Evolutionary conservation across 2,329 filamentous ascomycete species (phyloP).

Genomic region (Botrytis byssoidea): DNA sequence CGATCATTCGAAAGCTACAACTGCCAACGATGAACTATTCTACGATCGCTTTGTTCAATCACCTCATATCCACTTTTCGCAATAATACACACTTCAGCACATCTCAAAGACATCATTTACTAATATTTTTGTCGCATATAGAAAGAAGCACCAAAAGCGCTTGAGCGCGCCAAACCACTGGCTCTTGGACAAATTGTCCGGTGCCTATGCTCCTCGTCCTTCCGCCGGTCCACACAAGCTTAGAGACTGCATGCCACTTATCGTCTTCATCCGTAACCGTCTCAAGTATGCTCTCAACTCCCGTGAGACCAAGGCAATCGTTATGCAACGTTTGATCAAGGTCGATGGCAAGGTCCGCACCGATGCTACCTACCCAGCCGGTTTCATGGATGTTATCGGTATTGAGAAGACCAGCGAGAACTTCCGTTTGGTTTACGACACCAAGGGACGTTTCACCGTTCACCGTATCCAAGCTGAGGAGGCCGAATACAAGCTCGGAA

Average conservation of each 20-base stretch:
- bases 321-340: constrained; percentile 99
- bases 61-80: background rate
- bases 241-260: constrained; percentile 96
- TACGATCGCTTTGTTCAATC: background rate
- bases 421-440: constrained; percentile 99
- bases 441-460: constrained; percentile 99
- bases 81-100: background rate
- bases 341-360: constrained; percentile 99
- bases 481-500: constrained; percentile 99
- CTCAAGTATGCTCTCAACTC: constrained; percentile 99
- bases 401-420: constrained; percentile 99
- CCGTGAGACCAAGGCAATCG: constrained; percentile 94
- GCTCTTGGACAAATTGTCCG: constrained; percentile 99
- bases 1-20: background rate
- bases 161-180: constrained; percentile 98
- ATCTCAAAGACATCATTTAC: background rate
- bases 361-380: constrained; percentile 93
- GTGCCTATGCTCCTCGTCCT: constrained; percentile 72
- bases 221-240: constrained; percentile 96
- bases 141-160: constrained; percentile 99
- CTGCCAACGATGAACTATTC: background rate
- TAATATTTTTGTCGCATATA: constrained; percentile 43
- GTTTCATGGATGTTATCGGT: constrained; percentile 99
- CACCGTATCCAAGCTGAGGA: constrained; percentile 99
- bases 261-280: constrained; percentile 95